Conservation (phyloP, 2,329 filamentous ascomycete genomes). For the Fusarium sp. region DNA sequence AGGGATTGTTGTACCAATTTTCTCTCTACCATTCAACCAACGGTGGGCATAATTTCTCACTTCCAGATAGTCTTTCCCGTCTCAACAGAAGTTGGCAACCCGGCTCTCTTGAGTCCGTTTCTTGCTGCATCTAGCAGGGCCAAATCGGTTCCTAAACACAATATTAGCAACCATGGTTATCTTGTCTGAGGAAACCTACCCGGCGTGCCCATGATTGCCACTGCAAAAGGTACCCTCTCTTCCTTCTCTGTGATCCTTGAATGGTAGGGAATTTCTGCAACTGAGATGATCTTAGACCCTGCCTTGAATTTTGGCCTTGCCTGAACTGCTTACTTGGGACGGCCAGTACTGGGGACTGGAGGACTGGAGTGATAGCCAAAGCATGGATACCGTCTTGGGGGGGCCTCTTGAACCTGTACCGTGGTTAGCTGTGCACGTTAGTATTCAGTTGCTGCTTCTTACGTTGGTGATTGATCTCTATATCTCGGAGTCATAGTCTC, state of each 20-base stretch:
- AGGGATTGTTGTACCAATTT: no score
- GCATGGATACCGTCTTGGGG: background rate
- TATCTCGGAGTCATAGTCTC: background rate
- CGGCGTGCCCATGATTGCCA: background rate
- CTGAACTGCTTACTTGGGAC: background rate
- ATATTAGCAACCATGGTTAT: background rate
- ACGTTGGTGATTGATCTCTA: background rate
- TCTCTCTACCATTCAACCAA: no score
- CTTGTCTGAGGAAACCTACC: background rate
- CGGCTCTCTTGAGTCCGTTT: background rate
- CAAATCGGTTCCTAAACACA: background rate
- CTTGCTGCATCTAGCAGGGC: background rate
- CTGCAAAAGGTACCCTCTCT: background rate
- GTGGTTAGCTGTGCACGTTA: background rate
- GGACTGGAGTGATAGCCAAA: background rate
- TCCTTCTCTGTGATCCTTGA: background rate
- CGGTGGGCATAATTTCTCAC: no score
- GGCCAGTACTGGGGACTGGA: background rate
- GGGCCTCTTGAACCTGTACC: background rate
- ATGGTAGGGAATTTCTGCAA: background rate
- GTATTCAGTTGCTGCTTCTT: background rate
- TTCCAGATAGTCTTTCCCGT: background rate
- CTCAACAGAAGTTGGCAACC: background rate
- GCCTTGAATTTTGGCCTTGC: background rate
- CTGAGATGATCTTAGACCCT: background rate